Conservation (phyloP, 2,329 filamentous ascomycete species). For the Venturiaceae sp. region DNA sequence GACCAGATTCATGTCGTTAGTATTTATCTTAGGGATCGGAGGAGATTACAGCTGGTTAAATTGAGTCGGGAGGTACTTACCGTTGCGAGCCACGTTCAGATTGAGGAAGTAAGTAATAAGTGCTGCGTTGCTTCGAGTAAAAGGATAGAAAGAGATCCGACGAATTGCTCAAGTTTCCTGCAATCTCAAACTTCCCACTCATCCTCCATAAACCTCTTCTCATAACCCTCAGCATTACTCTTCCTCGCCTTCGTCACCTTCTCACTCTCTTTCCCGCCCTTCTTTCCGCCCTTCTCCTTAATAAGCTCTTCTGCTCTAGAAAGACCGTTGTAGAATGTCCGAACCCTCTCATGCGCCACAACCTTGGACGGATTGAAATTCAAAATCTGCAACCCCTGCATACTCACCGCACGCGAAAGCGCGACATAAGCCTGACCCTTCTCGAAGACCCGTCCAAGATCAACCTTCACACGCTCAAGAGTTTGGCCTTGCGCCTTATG, state of each 20-base stretch:
- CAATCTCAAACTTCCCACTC: slow-evolving; percentile 10
- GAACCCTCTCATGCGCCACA: slow-evolving; percentile 83
- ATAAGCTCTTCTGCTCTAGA: slow-evolving; percentile 54
- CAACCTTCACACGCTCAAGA: slow-evolving; percentile 85
- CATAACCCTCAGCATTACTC: slow-evolving; percentile 18
- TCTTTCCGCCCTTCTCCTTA: slow-evolving; percentile 10
- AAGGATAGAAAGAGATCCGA: too few relatives aligned
- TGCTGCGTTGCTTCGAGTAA: too few relatives aligned
- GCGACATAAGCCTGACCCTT: slow-evolving; percentile 98
- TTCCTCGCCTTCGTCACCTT: slow-evolving; percentile 15
- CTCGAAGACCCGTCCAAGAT: slow-evolving; percentile 86
- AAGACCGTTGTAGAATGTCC: slow-evolving; percentile 75
- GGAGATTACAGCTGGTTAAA: too few relatives aligned
- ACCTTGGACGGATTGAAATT: slow-evolving; percentile 86
- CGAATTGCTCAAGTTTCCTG: too few relatives aligned
- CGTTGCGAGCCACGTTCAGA: too few relatives aligned
- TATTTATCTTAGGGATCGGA: too few relatives aligned
- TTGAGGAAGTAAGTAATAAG: too few relatives aligned
- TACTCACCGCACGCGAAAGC: slow-evolving; percentile 80
- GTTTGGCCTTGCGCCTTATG: slow-evolving; percentile 98
- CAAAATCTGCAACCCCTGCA: slow-evolving; percentile 77
- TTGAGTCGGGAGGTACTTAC: too few relatives aligned
- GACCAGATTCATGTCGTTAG: too few relatives aligned
- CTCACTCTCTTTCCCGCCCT: slow-evolving; percentile 18
- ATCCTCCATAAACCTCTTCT: slow-evolving; percentile 17